Evolutionary conservation across 1,139 yeast genomes (phyloP), one percentile per base, ranked within the genome.

Genomic region (Pichia sp.): DNA sequence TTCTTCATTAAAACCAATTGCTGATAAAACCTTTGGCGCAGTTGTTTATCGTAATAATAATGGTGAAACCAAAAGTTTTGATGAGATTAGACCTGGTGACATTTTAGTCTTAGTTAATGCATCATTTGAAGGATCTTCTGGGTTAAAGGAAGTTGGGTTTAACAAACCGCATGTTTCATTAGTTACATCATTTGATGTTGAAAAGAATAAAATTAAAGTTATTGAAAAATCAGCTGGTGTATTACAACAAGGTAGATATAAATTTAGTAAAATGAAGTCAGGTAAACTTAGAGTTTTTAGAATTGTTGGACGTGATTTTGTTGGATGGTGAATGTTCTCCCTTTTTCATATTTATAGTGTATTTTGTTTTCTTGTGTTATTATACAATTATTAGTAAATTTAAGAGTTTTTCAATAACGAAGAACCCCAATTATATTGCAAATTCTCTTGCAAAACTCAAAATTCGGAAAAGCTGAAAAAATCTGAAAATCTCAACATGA

Each of bases 221-320:
- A 73, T 84, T 57, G 96, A 86, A 64, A 73, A 75, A 60, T 78
- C 76, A 51, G 53, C 66, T n/a, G 67, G 72, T 44, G 86, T 86
- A 2, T 73, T 85, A 44, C 78, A 73, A 56, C 80, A 77, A 56
- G 84, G 81, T 48, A 75, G 84, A 49, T 87, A 84, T 67, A 82
- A 82, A 62, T 67, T 90, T 28, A 71, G 79, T 13, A 95, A 89
- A 52, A 75, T 93, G 77, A 84, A 80, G 67, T 74, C 80, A 54
- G 99, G 99, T 5, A 84, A 83, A 61, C 72, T 93, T 22, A 78
- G 89, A 58, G 87, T 89, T 3, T 91, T 83, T 68, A 79, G 98
- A 64, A 78, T 77, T 18, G 77, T 85, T 36, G 85, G 84, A 6
- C 76, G 86, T 53, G 78, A 75, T 43, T 80, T 74, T 61, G 75